Evolutionary conservation across 2,329 filamentous ascomycete genomes (phyloP).

Genomic region (Lachnellula suecica): DNA sequence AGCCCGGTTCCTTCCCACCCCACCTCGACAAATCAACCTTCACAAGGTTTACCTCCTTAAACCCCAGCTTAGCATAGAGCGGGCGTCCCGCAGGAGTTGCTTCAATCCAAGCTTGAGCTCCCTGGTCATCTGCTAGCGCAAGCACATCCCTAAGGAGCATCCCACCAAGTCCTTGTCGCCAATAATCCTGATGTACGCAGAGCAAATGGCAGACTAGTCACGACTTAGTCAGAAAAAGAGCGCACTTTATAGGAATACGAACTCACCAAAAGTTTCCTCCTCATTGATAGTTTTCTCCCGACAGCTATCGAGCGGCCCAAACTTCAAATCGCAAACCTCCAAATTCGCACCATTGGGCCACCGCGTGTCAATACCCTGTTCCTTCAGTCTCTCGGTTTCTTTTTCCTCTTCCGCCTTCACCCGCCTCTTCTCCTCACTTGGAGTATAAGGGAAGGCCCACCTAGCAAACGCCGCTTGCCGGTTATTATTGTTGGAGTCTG

Average conservation of each 20-base stretch:
- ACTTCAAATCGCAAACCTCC: slow-evolving; percentile 31
- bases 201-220: slow-evolving; percentile 37
- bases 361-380: slow-evolving; percentile 11
- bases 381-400: background rate
- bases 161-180: slow-evolving; percentile 36
- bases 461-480: slow-evolving; percentile 34
- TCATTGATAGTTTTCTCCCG: slow-evolving; percentile 32
- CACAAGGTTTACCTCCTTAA: slow-evolving; percentile 35
- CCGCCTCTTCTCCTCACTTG: slow-evolving; percentile 19
- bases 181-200: slow-evolving; percentile 35
- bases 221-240: slow-evolving; percentile 1
- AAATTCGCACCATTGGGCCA: slow-evolving; percentile 34
- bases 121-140: slow-evolving; percentile 35
- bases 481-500: slow-evolving; percentile 22
- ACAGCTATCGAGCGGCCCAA: slow-evolving; percentile 27
- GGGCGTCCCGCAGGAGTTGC: slow-evolving; percentile 36
- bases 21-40: slow-evolving; percentile 28
- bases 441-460: slow-evolving; percentile 35
- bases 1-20: slow-evolving; percentile 21
- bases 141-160: slow-evolving; percentile 37
- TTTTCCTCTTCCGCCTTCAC: slow-evolving; percentile 6
- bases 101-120: slow-evolving; percentile 37
- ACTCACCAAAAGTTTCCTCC: slow-evolving; percentile 36
- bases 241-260: background rate
- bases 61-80: slow-evolving; percentile 40